phyloP scores from a whole-genome alignment of 495 filamentous ascomycete species.

The Parmelia sp. region DNA sequence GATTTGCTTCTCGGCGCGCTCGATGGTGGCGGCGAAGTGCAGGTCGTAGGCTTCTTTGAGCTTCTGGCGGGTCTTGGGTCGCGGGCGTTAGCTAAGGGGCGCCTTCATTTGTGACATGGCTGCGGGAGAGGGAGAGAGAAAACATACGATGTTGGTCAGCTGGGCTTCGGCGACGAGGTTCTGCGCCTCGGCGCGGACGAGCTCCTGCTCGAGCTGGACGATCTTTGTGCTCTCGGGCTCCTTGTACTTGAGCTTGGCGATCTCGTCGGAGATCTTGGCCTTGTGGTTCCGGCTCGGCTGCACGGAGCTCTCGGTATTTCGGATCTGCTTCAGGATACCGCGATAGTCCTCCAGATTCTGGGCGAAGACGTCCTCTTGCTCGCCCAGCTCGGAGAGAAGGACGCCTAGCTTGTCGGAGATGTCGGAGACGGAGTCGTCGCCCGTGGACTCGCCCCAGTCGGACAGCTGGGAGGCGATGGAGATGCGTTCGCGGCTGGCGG shows the following conservation, averaged over 20 bases:
- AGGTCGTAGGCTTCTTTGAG: slow-evolving; percentile 87
- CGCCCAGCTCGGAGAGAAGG: slow-evolving; percentile 79
- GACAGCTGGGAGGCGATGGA: slow-evolving; percentile 85
- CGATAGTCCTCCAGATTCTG: slow-evolving; percentile 80
- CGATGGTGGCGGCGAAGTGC: slow-evolving; percentile 81
- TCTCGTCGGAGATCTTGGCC: slow-evolving; percentile 81
- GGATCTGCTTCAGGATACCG: slow-evolving; percentile 73
- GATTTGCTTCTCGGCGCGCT: slow-evolving; percentile 92
- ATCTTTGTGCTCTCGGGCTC: slow-evolving; percentile 73
- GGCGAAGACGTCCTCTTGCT: slow-evolving; percentile 85
- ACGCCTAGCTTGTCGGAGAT: slow-evolving; percentile 92
- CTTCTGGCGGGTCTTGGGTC: slow-evolving; percentile 80
- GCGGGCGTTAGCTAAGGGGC: neutral
- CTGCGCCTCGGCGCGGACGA: slow-evolving; percentile 91
- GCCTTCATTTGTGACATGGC: neutral
- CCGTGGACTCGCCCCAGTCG: slow-evolving; percentile 89
- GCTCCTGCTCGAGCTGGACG: slow-evolving; percentile 84
- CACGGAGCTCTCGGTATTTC: slow-evolving; percentile 88
- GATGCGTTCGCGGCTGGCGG: slow-evolving; percentile 71
- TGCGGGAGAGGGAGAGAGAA: too few species aligned
- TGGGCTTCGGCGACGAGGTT: slow-evolving; percentile 94
- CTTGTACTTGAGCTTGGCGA: slow-evolving; percentile 79
- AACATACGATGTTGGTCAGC: slow-evolving; percentile 78
- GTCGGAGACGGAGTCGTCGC: slow-evolving; percentile 79
- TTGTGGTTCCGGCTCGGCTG: slow-evolving; percentile 83